Evolutionary conservation across 352 stramenopile genomes (phyloP), one percentile per base, ranked within the genome.

Genomic region (Globisporangium middletonii): DNA sequence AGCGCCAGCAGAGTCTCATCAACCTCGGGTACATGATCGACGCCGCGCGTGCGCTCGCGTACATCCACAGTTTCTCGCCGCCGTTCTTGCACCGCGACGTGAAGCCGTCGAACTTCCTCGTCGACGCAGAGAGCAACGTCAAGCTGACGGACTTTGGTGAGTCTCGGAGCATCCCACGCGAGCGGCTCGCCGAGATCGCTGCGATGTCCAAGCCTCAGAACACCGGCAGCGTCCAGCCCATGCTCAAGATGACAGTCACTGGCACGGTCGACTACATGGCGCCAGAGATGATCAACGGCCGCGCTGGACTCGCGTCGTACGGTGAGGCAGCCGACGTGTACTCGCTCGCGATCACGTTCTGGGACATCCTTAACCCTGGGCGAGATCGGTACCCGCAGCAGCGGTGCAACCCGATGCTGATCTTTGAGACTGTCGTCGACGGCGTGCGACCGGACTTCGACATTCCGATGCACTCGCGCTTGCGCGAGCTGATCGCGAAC

Each of bases 61-160:
- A 89, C 47, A 44, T 89, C 9, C 79, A 89, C 49, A 86, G 71
- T 47, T 88, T 88, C 45, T 70, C 67, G 4, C 78, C 76, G 3
- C 63, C 77, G 6, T 82, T 89, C 37, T 41, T 89, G 19, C 79
- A 89, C 23, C 78, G 79, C 13, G 78, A 89, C 28, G 74, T 89
- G 23, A 88, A 88, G 30, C 75, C 79, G 3, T 61, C 65, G 6
- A 89, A 89, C 52, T 89, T 88, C 45, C 71, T 89, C 11, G 61
- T 89, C 0, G 79, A 87, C 53, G 56, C 50, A 0, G 57, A 75
- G 8, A 70, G 68, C 54, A 81, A 71, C 28, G 65, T 85, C 57
- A 89, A 88, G 42, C 70, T 89, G 53, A 83, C 79, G 2, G 79
- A 89, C 46, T 89, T 89, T 55, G 77, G 79, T 9, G 77, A 88